phyloP scores from a whole-genome alignment of 1,284 basidiomycete species.

The Xerocomus amazonicus region DNA sequence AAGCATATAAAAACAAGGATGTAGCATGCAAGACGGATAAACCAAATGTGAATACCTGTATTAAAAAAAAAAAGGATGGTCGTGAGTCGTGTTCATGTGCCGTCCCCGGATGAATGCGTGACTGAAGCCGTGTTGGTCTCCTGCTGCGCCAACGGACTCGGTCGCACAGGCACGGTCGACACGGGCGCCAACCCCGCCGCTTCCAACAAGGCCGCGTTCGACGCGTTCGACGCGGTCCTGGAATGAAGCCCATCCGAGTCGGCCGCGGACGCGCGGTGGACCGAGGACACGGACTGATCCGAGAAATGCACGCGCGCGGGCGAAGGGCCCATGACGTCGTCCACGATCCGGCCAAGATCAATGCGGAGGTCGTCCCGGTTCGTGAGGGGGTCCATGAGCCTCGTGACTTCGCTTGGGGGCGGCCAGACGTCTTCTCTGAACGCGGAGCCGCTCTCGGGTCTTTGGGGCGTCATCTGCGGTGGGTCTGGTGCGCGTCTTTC shows the following conservation, averaged over 20 bases:
- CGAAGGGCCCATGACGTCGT: constrained; percentile 50
- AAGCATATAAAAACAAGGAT: not conserved
- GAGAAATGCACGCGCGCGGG: constrained; percentile 16
- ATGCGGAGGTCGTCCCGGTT: constrained; percentile 38
- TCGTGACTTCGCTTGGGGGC: constrained; percentile 38
- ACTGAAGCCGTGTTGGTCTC: not conserved
- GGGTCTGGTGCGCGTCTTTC: not conserved
- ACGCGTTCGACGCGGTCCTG: constrained; percentile 19
- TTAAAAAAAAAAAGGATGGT: not conserved
- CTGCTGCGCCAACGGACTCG: constrained; percentile 23
- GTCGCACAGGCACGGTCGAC: constrained; percentile 1
- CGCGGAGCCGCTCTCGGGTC: constrained; percentile 43
- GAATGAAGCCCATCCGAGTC: constrained; percentile 14
- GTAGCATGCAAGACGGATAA: not conserved
- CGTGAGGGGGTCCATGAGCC: constrained; percentile 43
- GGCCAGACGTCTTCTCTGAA: constrained; percentile 53
- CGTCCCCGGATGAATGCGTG: too few relatives aligned
- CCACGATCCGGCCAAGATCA: constrained; percentile 38
- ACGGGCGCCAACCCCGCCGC: constrained; percentile 17
- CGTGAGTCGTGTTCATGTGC: too few relatives aligned
- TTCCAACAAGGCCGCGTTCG: constrained; percentile 21
- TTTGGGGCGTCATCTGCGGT: not conserved
- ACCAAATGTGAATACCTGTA: not conserved
- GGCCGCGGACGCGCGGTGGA: constrained; percentile 11
- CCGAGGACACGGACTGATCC: constrained; percentile 23